phyloP scores from a whole-genome alignment of 2,329 filamentous ascomycete species.

The Mycosphaerella arachidis region DNA sequence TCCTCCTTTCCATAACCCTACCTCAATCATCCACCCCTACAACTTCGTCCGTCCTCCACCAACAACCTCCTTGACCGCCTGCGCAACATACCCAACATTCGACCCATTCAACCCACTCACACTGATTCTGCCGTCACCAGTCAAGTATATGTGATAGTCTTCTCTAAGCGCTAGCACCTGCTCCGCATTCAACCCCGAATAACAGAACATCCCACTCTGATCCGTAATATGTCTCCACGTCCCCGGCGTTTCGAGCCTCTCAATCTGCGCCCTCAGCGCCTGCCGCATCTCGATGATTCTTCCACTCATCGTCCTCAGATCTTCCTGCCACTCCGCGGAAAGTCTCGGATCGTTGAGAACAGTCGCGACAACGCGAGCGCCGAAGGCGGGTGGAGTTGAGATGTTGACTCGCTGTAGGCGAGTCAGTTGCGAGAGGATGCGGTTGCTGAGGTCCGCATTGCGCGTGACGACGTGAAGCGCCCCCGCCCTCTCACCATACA shows the following conservation, averaged over 20 bases:
- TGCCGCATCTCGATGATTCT: conserved; percentile 90
- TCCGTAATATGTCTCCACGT: conserved; percentile 96
- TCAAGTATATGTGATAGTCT: conserved; percentile 78
- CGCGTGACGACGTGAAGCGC: conserved; percentile 95
- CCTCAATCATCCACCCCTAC: conserved; percentile 39
- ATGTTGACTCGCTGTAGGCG: conserved; percentile 97
- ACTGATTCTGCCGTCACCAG: conserved; percentile 95
- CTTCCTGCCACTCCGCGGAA: conserved; percentile 87
- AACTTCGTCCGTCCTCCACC: conserved; percentile 59
- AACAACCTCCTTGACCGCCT: conserved; percentile 82
- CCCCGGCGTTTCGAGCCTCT: conserved; percentile 79
- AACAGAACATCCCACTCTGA: conserved; percentile 99
- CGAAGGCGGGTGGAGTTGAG: conserved; percentile 92
- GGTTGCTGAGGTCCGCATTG: conserved; percentile 52
- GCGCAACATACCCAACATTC: conserved; percentile 90
- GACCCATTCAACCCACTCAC: conserved; percentile 92
- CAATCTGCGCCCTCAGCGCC: conserved; percentile 71
- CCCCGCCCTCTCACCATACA: conserved; percentile 93
- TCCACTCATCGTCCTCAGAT: conserved; percentile 88
- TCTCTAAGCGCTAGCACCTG: conserved; percentile 68
- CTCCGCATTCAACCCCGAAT: conserved; percentile 70
- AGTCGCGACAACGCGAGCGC: conserved; percentile 78
- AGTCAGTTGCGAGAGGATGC: conserved; percentile 82
- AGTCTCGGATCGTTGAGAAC: conserved; percentile 78
- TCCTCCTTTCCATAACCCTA: not conserved